Evolutionary conservation across 441 rosid genomes (phyloP), one percentile per base, ranked within the genome.

Genomic region (Arabidopsis lyrata): DNA sequence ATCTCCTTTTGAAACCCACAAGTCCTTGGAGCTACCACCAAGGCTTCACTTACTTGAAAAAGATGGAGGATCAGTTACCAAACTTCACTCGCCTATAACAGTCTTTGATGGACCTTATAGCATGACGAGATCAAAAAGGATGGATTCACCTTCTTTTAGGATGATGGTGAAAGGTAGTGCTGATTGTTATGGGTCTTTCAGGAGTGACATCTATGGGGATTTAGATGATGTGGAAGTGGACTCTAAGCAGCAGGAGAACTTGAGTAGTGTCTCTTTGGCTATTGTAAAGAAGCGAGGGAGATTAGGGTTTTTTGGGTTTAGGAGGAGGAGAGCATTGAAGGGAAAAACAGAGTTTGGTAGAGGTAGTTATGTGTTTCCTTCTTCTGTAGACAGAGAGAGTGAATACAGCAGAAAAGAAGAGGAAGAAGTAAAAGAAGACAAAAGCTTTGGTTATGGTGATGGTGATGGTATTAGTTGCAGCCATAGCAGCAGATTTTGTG

Each of bases 21-120:
- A 82, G 78, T 80, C 78, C 50, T 70, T 92, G 29, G 94, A 85
- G 53, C 73, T 86, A 49, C 97, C 97, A 54, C 97, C 97, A 8
- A 84, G 91, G 64, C 66, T 86, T 10, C 47, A 22, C 70, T 39
- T 82, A 3, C 86, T 87, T 54, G 79, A 69, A 34, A 75, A 62
- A 9, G 71, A 76, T 56, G 64, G 77, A 64, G 83, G 83, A 15
- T 65, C 78, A 20, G 82, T 59, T 9, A 62, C 82, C 45, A 88
- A 87, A 49, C 78, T 82, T 7, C 41, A 83, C 18, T 80, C 95
- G 0, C 88, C 93, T 15, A 77, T 82, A 52, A 82, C 86, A 0
- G 89, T 87, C 15, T 73, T 78, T 54, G 78, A 73, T 61, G 81
- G 81, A 45, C 81, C 75, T 66, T 68, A 62, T 44, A 68, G 70